Base-by-base conservation (phyloP, 2,329 filamentous ascomycete species). In the Alternaria sp. region DNA sequence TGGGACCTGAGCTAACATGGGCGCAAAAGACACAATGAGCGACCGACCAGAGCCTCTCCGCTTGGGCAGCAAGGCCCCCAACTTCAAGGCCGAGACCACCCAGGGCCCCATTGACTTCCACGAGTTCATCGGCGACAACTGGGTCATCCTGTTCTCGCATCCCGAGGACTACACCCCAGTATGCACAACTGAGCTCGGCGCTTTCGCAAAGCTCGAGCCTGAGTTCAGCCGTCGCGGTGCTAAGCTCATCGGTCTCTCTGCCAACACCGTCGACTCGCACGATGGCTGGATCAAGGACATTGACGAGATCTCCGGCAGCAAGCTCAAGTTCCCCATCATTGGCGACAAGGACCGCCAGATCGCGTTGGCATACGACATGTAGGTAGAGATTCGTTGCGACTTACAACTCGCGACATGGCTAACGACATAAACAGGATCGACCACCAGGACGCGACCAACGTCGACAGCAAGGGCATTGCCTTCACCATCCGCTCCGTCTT, bases 141-240 rank as follows among this genome's bases (percentile, higher is more conserved):
- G 89, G 89, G 87, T 89, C 64, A 84, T 91, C 67, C 85, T 91
- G 70, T 91, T 91, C 85, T 91, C 89, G 47, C 89, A 91, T 82
- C 89, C 89, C 46, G 89, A 85, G 72, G 84, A 85, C 77, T 87
- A 85, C 81, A 87, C 85, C 8, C 85, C 85, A 52, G 85, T 87
- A 67, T 87, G 87, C 83, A 89, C 87, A 61, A 89, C 87, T 55
- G 87, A 89, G 81, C 83, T 89, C 53, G 87, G 87, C 64, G 87
- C 87, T 36, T 89, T 89, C 76, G 86, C 87, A 44, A 88, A 88
- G 79, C 84, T 89, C 69, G 86, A 89, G 81, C 86, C 86, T 17
- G 87, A 89, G 78, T 89, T 89, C 82, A 84, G 83, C 74, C 88
- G 86, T 81, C 86, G 87, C 72, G 83, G 83, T 67, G 85, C 87